Evolutionary conservation across 2,329 filamentous ascomycete species (phyloP), one percentile per base, ranked within the genome.

Genomic region (Alternaria conjuncta): DNA sequence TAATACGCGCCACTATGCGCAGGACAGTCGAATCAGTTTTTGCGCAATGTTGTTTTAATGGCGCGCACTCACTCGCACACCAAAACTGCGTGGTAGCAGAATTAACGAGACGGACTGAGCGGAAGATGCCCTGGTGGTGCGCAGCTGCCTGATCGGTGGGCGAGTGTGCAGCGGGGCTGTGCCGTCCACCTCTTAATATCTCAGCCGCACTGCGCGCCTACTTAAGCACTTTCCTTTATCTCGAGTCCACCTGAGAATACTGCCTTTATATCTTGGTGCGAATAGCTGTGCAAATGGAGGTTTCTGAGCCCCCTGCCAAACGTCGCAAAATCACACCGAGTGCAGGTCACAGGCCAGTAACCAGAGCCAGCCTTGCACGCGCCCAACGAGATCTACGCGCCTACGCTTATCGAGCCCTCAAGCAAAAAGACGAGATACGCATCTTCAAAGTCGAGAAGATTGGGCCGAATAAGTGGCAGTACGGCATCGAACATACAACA

Each of bases 241-340:
- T n/a, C n/a, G n/a, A n/a, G n/a, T n/a, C n/a, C n/a, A n/a, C n/a
- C n/a, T n/a, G n/a, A n/a, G n/a, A n/a, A n/a, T n/a, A n/a, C n/a
- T n/a, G n/a, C n/a, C n/a, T n/a, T n/a, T n/a, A n/a, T n/a, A n/a
- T n/a, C n/a, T 41, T 41, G 36, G 36, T 41, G 15, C n/a, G 9
- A 18, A 41, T 0, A 11, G 6, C 0, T 6, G 0, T 3, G 1
- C 1, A 41, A 18, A 41, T 41, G 36, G 36, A 41, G 36, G 3
- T 2, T 6, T 11, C 15, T 41, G 0, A 3, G n/a, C 36, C 36
- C 5, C 36, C n/a, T 18, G n/a, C 36, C 15, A 41, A 41, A 41
- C 5, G 36, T 41, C 36, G 36, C 36, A 41, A 41, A 18, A 11
- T 2, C 36, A 41, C n/a, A 0, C n/a, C n/a, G 9, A 0, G 1